Evolutionary conservation across 1,284 basidiomycete species (phyloP).

Genomic region (Marasmius oreades): DNA sequence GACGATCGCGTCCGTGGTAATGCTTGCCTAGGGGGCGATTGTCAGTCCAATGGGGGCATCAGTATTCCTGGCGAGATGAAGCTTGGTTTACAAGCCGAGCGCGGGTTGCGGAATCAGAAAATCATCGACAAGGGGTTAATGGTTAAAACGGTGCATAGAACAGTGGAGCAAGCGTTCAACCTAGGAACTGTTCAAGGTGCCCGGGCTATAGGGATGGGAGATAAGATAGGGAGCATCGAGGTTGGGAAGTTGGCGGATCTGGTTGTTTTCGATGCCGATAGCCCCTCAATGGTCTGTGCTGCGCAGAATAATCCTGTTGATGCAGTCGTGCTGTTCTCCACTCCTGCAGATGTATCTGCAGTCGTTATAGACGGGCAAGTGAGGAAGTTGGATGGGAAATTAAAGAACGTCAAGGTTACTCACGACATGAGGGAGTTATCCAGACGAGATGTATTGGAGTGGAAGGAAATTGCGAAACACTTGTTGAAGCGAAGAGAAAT

Average conservation of each 20-base stretch:
- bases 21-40: neutral
- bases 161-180: constrained; percentile 10
- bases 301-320: constrained; percentile 14
- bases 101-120: neutral
- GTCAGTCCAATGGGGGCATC: neutral
- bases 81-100: neutral
- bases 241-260: constrained; percentile 15
- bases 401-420: neutral
- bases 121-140: neutral
- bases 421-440: neutral
- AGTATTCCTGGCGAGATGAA: neutral
- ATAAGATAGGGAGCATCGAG: constrained; percentile 12
- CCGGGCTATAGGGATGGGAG: constrained; percentile 12
- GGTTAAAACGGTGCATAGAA: neutral
- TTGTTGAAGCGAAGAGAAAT: constrained; percentile 4
- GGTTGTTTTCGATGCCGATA: constrained; percentile 11
- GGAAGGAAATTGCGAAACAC: constrained; percentile 11
- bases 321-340: constrained; percentile 14
- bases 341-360: constrained; percentile 13
- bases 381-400: constrained; percentile 10
- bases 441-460: constrained; percentile 6
- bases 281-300: constrained; percentile 12
- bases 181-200: constrained; percentile 15
- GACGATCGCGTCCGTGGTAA: neutral
- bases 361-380: constrained; percentile 15